Evolutionary conservation across 176 grass and related monocot species (phyloP).

Genomic region (Tuctoria greenei): DNA sequence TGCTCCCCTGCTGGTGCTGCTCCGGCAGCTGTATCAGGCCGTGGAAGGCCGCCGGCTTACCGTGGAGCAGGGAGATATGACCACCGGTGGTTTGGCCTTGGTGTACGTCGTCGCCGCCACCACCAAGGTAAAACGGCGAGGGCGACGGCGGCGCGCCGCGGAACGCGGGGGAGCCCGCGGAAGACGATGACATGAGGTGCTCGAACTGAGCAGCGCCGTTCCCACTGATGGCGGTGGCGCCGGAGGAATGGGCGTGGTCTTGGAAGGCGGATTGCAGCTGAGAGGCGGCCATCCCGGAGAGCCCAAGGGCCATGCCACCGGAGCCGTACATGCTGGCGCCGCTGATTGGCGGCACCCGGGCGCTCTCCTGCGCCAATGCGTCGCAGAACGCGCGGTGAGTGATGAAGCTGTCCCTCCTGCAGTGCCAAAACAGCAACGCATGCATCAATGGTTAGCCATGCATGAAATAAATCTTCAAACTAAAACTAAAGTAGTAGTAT

Average conservation of each 20-base stretch:
- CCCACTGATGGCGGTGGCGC: constrained; percentile 19
- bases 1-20: constrained; percentile 30
- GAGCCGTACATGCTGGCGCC: constrained; percentile 45
- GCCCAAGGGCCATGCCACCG: constrained; percentile 48
- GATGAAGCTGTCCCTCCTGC: constrained; percentile 94
- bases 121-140: constrained; percentile 58
- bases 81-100: background rate
- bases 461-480: background rate
- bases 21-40: constrained; percentile 80
- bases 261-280: constrained; percentile 42
- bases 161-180: constrained; percentile 29
- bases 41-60: constrained; percentile 58
- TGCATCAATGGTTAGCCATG: background rate
- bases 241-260: constrained; percentile 29
- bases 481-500: too few relatives aligned
- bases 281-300: constrained; percentile 36
- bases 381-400: constrained; percentile 90
- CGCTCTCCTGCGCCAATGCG: constrained; percentile 81
- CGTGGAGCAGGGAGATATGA: constrained; percentile 42
- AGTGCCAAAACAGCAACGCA: background rate
- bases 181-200: constrained; percentile 30
- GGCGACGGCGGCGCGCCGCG: constrained; percentile 16
- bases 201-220: constrained; percentile 50
- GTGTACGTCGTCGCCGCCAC: constrained; percentile 34
- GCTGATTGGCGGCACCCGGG: constrained; percentile 43